A percentile compares a stretch with the other conserved stretches of the same genome.
Evolutionary conservation across 1,284 basidiomycete species (phyloP).

Genomic region (Ustilago tritici): DNA sequence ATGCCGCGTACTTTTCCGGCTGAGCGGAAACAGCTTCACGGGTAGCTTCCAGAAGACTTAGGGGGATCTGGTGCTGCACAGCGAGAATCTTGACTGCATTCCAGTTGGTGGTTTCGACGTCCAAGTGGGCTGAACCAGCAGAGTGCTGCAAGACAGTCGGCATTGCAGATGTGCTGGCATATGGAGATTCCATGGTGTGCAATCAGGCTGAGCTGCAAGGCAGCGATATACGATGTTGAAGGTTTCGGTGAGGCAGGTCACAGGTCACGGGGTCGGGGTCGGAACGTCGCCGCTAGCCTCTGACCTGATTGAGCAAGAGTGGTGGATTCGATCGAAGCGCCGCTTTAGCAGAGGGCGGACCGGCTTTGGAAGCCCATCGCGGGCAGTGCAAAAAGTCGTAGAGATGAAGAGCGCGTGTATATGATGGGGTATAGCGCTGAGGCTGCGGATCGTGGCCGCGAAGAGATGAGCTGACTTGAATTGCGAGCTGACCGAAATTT

Average conservation of each 20-base stretch:
- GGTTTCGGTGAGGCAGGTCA: too few relatives aligned
- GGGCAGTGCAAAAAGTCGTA: not conserved
- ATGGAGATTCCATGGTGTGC: slow-evolving; percentile 5
- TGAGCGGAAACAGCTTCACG: slow-evolving; percentile 24
- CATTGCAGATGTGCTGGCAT: slow-evolving; percentile 8
- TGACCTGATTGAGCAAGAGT: not conserved
- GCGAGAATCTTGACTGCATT: slow-evolving; percentile 61
- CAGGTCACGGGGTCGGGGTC: not conserved
- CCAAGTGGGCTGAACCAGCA: slow-evolving; percentile 19
- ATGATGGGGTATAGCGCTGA: not conserved
- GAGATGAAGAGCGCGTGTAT: not conserved
- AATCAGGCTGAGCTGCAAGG: not conserved
- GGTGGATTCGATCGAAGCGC: not conserved
- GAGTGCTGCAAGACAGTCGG: not conserved
- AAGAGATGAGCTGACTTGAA: not conserved
- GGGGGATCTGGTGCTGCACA: slow-evolving; percentile 52
- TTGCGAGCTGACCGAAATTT: not conserved
- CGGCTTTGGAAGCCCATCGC: slow-evolving; percentile 10
- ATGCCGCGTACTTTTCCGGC: slow-evolving; percentile 1
- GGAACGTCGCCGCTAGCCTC: not conserved
- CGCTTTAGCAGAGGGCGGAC: slow-evolving; percentile 6
- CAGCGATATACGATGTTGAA: too few relatives aligned
- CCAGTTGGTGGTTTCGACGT: slow-evolving; percentile 65
- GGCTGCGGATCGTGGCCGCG: not conserved
- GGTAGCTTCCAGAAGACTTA: slow-evolving; percentile 26